Conservation (phyloP, 306 rosid genomes). For the Mucuna pruriens region DNA sequence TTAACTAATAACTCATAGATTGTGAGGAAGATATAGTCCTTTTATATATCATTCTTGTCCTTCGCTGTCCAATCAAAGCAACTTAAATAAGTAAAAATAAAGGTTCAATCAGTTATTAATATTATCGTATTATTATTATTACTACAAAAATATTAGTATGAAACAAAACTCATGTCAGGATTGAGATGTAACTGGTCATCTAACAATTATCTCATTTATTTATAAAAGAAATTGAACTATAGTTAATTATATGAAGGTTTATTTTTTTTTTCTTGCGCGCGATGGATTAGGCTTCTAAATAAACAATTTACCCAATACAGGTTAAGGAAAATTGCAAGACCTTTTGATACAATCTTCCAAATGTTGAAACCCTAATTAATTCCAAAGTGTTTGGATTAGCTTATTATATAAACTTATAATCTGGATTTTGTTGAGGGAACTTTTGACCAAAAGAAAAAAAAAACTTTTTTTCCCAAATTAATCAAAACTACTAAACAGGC, state of each 20-base stretch:
- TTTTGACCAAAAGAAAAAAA: not conserved
- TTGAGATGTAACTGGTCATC: constrained; percentile 19
- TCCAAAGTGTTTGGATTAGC: not conserved
- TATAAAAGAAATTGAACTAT: constrained; percentile 18
- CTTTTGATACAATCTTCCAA: not conserved
- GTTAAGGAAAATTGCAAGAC: not conserved
- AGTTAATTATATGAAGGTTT: not conserved
- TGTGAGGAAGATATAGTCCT: constrained; percentile 27
- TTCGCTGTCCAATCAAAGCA: constrained; percentile 34
- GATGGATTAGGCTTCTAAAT: constrained; percentile 22
- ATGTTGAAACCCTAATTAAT: not conserved
- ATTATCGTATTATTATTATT: not conserved
- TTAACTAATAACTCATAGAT: constrained; percentile 22
- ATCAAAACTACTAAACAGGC: not conserved
- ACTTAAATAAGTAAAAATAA: not conserved
- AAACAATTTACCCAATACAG: not conserved
- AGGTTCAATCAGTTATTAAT: not conserved
- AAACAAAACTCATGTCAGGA: constrained; percentile 12
- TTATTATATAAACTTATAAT: not conserved
- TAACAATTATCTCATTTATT: constrained; percentile 23
- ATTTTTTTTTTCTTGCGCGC: not conserved
- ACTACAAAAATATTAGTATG: constrained; percentile 6
- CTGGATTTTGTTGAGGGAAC: too few relatives aligned
- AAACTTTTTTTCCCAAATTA: not conserved
- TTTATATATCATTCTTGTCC: constrained; percentile 25